phyloP scores from a whole-genome alignment of 1,139 yeast species.

The Lodderomyces elongisporus region DNA sequence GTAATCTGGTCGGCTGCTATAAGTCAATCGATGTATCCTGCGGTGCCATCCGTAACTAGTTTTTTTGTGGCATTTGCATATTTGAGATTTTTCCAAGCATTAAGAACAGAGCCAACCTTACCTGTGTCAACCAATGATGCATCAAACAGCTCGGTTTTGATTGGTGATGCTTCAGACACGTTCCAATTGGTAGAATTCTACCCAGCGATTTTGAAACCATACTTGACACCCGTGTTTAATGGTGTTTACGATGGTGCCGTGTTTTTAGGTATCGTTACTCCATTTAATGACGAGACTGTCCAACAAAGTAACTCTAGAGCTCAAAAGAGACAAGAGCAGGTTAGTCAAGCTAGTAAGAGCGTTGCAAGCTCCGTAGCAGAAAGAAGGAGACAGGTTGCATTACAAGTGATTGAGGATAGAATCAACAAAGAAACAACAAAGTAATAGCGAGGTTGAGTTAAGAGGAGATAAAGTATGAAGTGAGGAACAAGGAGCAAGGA shows the following conservation, averaged over 20 bases:
- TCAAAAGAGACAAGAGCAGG: constrained; percentile 49
- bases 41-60: constrained; percentile 63
- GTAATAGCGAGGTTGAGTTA: neutral
- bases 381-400: constrained; percentile 79
- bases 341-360: constrained; percentile 33
- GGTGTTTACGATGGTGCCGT: constrained; percentile 50
- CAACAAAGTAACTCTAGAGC: constrained; percentile 74
- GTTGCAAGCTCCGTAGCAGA: constrained; percentile 66
- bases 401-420: constrained; percentile 77
- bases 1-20: constrained; percentile 40
- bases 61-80: constrained; percentile 70
- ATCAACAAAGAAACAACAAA: constrained; percentile 29
- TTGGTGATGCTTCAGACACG: constrained; percentile 89
- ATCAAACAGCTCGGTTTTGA: constrained; percentile 27
- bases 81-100: constrained; percentile 66
- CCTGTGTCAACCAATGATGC: constrained; percentile 26
- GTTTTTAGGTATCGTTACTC: constrained; percentile 51
- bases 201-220: constrained; percentile 54
- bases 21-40: constrained; percentile 44
- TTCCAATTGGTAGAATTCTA: constrained; percentile 80
- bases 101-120: constrained; percentile 36
- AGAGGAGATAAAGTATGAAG: neutral
- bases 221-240: constrained; percentile 51
- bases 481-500: no score
- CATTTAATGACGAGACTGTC: constrained; percentile 66